Base-by-base conservation (phyloP, 495 filamentous ascomycete species). In the Diplogelasinospora grovesii region DNA sequence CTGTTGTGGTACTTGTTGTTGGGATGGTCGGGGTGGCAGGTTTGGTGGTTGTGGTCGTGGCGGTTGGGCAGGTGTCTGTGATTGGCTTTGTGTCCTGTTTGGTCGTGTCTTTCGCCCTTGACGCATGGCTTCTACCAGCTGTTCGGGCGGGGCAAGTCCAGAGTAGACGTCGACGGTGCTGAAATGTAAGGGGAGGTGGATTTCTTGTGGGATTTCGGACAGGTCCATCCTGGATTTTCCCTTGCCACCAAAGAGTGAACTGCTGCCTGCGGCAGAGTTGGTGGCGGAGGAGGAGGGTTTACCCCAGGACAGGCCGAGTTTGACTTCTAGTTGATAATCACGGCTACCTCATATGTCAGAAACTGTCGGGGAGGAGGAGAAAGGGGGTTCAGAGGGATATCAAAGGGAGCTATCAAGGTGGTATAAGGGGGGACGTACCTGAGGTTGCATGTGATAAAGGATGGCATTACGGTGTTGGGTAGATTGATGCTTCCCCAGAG, bases 391-490 rank as follows among this genome's bases (percentile, higher is more conserved):
- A 31, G 28, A 31, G 5, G 5, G 15, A 31, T 8, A 14, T 5
- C 13, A 5, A 5, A 3, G 10, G 28, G 9, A 28, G 13, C 7
- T n/a, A 34, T 35, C 4, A 39, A 33, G 21, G 18, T 5, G 22
- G 13, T 19, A n/a, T 19, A 11, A 16, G n/a, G 29, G 14, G 20
- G n/a, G 7, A 42, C 30, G 5, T 39, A 60, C 36, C 70, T 68
- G 36, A 98, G 78, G 57, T 97, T 97, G 55, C 92, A 98, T 14
- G 89, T 89, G 31, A 77, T 66, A 54, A 98, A 98, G 4, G 76
- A 77, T 0, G 92, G 92, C 15, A 86, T 80, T 21, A 97, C 74
- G 1, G 82, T 89, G 53, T 84, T 88, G 3, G 92, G 92, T 11
- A 97, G 63, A 3, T 77, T 69, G 13, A 75, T 59, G 18, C 64